Evolutionary conservation across 257 asterid species (phyloP).

Genomic region (Mentha longifolia): DNA sequence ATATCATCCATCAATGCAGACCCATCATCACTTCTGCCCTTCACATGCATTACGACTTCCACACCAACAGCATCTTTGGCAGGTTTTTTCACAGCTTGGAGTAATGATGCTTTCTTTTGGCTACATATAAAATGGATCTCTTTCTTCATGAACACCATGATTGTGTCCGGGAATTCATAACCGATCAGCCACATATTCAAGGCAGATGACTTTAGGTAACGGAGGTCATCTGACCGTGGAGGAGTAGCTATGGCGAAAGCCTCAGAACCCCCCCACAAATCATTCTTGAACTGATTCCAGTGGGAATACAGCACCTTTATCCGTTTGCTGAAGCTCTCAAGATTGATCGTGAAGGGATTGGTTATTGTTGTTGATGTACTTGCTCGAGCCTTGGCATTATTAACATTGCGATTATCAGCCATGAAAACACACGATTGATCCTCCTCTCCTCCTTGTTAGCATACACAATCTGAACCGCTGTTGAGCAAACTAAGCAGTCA

Average conservation of each 20-base stretch:
- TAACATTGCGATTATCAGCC: slow-evolving; percentile 51
- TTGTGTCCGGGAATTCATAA: slow-evolving; percentile 64
- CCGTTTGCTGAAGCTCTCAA: slow-evolving; percentile 56
- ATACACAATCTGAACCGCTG: slow-evolving; percentile 4
- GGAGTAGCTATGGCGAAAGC: slow-evolving; percentile 57
- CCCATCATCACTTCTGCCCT: slow-evolving; percentile 52
- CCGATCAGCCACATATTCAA: slow-evolving; percentile 62
- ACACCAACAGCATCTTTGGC: slow-evolving; percentile 45
- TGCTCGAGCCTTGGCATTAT: slow-evolving; percentile 46
- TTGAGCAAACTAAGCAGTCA: slow-evolving; percentile 15
- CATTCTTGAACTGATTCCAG: slow-evolving; percentile 53
- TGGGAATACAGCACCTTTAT: slow-evolving; percentile 49
- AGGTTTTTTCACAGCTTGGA: slow-evolving; percentile 45
- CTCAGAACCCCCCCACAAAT: slow-evolving; percentile 56
- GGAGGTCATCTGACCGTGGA: slow-evolving; percentile 58
- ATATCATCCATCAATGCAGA: slow-evolving; percentile 44
- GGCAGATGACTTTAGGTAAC: slow-evolving; percentile 57
- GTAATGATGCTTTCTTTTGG: slow-evolving; percentile 55
- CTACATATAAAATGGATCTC: slow-evolving; percentile 55
- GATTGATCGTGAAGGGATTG: slow-evolving; percentile 48
- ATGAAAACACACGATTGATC: slow-evolving; percentile 20
- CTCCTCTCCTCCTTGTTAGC: neutral
- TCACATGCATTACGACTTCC: slow-evolving; percentile 50
- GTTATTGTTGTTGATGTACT: neutral
- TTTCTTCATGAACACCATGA: slow-evolving; percentile 56